Base-by-base conservation (phyloP, 163 green algal genomes). In the Volvox carteri region DNA sequence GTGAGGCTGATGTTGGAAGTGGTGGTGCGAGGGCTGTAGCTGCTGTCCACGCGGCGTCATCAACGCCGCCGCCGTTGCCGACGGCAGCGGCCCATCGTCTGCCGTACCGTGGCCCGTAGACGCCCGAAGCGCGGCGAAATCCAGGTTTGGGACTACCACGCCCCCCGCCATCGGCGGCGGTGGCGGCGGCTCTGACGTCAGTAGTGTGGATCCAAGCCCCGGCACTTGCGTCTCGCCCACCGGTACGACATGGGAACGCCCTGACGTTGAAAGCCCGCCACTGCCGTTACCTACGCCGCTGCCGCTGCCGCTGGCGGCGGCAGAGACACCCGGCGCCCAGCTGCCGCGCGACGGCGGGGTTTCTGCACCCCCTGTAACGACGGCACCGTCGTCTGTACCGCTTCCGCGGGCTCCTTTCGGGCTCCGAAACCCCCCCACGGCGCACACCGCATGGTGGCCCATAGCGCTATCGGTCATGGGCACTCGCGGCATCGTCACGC, bases 151-250 rank as follows among this genome's bases (percentile, higher is more conserved):
- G 4, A 84, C 75, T 23, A 50, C 73, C 46, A 52, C 37, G 14
- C 28, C 30, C 78, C 37, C 39, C 58, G 76, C 48, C 50, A 50
- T 35, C 35, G 76, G 28, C 68, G 56, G 72, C 54, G 54, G 84
- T 54, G 84, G 84, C 73, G 83, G 83, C 68, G 83, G 83, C 35
- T 48, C 68, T 7, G 68, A 88, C 68, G 83, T 88, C 50, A 88
- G 83, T 18, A 88, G 48, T 16, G 83, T 88, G 25, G 48, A 75
- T 0, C 83, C 83, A 21, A 88, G 68, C 9, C 83, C 83, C 1
- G 48, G 44, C 25, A 88, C 68, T 19, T 72, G 81, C 9, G 74
- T 54, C 33, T 79, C 67, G 0, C 7, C 28, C 41, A 58, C 25
- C 9, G 4, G 16, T 11, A 39, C 42, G 30, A 58, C 70, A 28